Evolutionary conservation across 371 early-diverging fungal species (phyloP).

Genomic region (Cladochytrium tenue): DNA sequence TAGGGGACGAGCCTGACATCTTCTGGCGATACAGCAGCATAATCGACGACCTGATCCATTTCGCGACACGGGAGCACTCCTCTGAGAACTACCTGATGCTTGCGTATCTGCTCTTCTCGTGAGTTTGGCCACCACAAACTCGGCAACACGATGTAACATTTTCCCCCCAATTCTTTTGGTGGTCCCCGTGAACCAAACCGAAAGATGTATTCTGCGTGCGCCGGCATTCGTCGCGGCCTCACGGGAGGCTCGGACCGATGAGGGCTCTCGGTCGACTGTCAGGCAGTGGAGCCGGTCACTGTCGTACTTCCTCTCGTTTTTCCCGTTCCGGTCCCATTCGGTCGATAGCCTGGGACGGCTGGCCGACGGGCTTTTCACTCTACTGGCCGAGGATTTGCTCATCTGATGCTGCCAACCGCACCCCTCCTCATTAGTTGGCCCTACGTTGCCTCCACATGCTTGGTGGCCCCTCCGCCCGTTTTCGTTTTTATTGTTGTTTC

Average conservation of each 20-base stretch:
- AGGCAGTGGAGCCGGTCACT: constrained; percentile 23
- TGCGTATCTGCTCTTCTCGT: constrained; percentile 63
- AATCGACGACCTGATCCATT: constrained; percentile 68
- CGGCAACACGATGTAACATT: neutral
- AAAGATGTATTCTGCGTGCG: neutral
- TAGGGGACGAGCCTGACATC: neutral
- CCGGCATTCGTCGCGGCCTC: constrained; percentile 3
- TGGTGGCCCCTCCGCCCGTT: too few species aligned
- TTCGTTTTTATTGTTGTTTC: too few species aligned
- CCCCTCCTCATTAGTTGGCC: too few species aligned
- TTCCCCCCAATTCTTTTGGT: neutral
- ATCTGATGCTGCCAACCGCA: too few species aligned
- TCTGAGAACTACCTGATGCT: constrained; percentile 64
- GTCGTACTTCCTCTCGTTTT: constrained; percentile 35
- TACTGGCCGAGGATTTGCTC: too few species aligned
- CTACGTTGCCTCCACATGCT: too few species aligned
- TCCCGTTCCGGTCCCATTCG: constrained; percentile 28
- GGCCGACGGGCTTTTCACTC: too few species aligned
- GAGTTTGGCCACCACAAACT: constrained; percentile 4
- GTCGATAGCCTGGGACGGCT: constrained; percentile 24
- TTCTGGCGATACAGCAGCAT: constrained; percentile 56
- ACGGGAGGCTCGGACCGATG: neutral
- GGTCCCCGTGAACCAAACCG: neutral
- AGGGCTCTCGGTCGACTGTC: neutral
- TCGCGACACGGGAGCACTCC: constrained; percentile 67